Percentiles rank a stretch among this genome's conserved stretches.
These are phyloP conservation scores for Eucalyptus victrix DNA, from an alignment of 345 rosid genomes.

Conservation along the genomic window DNA sequence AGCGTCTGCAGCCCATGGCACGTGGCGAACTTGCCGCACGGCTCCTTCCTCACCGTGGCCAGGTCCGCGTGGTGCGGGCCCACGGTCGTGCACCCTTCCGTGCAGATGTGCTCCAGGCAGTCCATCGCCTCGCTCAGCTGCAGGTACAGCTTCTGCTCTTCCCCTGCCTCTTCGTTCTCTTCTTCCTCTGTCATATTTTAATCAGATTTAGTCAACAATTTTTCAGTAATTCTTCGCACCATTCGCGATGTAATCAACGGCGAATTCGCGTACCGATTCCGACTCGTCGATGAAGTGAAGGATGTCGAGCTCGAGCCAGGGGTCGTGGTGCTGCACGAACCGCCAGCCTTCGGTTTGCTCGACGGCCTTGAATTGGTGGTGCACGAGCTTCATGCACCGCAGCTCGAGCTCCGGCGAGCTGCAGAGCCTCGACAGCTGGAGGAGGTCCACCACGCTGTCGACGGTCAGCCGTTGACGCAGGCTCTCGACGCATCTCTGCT, in stretches of 20 bases:
- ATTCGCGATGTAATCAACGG: not conserved
- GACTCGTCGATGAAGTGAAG: conserved; percentile 74
- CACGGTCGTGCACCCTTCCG: conserved; percentile 69
- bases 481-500: conserved; percentile 44
- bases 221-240: not conserved
- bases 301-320: conserved; percentile 62
- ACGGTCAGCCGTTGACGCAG: conserved; percentile 30
- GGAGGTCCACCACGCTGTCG: conserved; percentile 70
- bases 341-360: conserved; percentile 73
- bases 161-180: conserved; percentile 36
- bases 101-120: conserved; percentile 82
- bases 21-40: conserved; percentile 44
- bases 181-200: conserved; percentile 39
- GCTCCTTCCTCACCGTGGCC: conserved; percentile 2
- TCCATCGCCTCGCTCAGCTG: conserved; percentile 81
- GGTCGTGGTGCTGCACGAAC: conserved; percentile 67
- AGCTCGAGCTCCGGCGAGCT: conserved; percentile 66
- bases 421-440: conserved; percentile 71
- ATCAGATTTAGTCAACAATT: no score
- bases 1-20: conserved; percentile 67
- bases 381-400: conserved; percentile 43
- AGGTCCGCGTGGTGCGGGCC: conserved; percentile 40
- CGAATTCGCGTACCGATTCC: conserved; percentile 32
- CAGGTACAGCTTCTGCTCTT: conserved; percentile 45
- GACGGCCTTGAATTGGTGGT: conserved; percentile 34